A percentile compares a stretch with the other conserved stretches of the same genome.
Evolutionary conservation across 192 early-diverging fungal genomes (phyloP).

Genomic region (Pilobolus umbonatus): DNA sequence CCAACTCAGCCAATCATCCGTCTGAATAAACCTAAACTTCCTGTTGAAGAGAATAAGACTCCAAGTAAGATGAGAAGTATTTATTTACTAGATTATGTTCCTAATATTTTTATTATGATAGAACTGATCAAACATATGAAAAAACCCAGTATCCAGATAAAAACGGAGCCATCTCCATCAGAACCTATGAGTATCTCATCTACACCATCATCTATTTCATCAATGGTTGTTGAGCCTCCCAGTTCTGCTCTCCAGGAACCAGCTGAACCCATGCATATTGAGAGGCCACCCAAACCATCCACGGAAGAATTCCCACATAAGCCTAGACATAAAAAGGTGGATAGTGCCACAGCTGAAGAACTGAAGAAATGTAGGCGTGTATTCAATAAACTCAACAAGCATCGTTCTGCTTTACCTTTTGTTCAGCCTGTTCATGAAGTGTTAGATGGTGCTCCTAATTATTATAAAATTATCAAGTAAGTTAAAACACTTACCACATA

Average conservation of each 20-base stretch:
- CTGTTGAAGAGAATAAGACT: conserved; percentile 4
- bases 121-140: conserved; percentile 10
- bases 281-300: not conserved
- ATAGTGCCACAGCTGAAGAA: conserved; percentile 25
- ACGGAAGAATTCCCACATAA: not conserved
- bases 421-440: conserved; percentile 54
- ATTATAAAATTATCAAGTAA: conserved; percentile 56
- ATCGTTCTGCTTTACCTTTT: conserved; percentile 54
- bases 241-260: not conserved
- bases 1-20: conserved; percentile 20
- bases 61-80: not conserved
- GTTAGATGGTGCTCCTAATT: conserved; percentile 49
- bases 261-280: not conserved
- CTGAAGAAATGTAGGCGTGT: conserved; percentile 33
- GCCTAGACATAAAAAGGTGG: conserved; percentile 5
- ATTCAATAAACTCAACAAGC: conserved; percentile 39
- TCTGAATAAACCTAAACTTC: conserved; percentile 18
- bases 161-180: conserved; percentile 12
- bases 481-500: conserved; percentile 23
- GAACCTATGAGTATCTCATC: not conserved
- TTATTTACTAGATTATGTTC: not conserved
- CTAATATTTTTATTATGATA: conserved; percentile 14
- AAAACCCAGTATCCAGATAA: conserved; percentile 19
- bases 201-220: not conserved
- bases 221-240: not conserved